phyloP scores from a whole-genome alignment of 139 green algal genomes.

The Nannochloris sp. region DNA sequence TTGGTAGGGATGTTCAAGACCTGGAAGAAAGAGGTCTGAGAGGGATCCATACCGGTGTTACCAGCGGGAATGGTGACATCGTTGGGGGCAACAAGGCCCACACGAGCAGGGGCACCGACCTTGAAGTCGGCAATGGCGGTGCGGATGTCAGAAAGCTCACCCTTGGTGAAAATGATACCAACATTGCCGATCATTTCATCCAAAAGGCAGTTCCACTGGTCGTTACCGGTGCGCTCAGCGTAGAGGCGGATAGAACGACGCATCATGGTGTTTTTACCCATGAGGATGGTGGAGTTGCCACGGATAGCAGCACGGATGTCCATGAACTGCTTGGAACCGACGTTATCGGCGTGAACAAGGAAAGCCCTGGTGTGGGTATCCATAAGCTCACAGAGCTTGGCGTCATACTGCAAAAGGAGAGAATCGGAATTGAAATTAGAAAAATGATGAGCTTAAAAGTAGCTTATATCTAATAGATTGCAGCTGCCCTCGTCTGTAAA shows the following conservation, averaged over 20 bases:
- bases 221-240: slow-evolving; percentile 80
- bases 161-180: slow-evolving; percentile 95
- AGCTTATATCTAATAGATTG: no score
- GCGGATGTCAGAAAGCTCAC: slow-evolving; percentile 58
- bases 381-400: slow-evolving; percentile 70
- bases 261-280: slow-evolving; percentile 99
- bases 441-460: no score
- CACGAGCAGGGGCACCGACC: slow-evolving; percentile 86
- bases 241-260: slow-evolving; percentile 92
- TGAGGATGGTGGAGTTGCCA: slow-evolving; percentile 81
- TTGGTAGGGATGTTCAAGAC: slow-evolving; percentile 99
- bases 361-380: slow-evolving; percentile 81
- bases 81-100: slow-evolving; percentile 82
- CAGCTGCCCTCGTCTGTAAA: neutral
- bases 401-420: slow-evolving; percentile 67
- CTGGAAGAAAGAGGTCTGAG: slow-evolving; percentile 99
- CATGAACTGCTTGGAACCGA: slow-evolving; percentile 98
- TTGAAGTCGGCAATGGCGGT: slow-evolving; percentile 84
- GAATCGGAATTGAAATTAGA: neutral
- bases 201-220: slow-evolving; percentile 77
- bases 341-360: slow-evolving; percentile 96
- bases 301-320: slow-evolving; percentile 92
- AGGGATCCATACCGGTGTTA: slow-evolving; percentile 95
- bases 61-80: slow-evolving; percentile 85
- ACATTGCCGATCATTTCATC: slow-evolving; percentile 95